Conservation (phyloP, 331 rosid genomes). For the Pyracantha coccinea region DNA sequence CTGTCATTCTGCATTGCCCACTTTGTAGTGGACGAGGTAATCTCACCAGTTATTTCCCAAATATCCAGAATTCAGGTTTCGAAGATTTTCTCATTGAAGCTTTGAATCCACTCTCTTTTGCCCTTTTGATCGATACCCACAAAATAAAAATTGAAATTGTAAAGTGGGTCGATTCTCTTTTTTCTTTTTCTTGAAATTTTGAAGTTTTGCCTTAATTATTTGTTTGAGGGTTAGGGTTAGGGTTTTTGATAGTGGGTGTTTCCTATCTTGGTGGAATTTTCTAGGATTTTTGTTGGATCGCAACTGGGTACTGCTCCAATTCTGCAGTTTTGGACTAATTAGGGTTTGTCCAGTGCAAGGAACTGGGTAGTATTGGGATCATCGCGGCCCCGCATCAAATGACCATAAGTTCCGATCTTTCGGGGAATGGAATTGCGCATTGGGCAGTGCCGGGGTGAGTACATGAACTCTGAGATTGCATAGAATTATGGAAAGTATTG, state of each 20-base stretch:
- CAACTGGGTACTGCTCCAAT: constrained; percentile 38
- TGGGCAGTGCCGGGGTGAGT: constrained; percentile 30
- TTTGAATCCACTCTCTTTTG: constrained; percentile 37
- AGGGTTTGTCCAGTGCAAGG: constrained; percentile 53
- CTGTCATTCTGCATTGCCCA: constrained; percentile 61
- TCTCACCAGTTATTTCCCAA: constrained; percentile 19
- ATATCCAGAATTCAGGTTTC: neutral
- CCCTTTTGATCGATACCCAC: constrained; percentile 47
- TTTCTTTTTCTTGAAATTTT: neutral
- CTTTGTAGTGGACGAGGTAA: constrained; percentile 69
- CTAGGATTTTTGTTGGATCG: constrained; percentile 83
- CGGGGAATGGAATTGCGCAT: constrained; percentile 25
- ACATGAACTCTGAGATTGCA: constrained; percentile 41
- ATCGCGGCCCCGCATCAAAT: constrained; percentile 19
- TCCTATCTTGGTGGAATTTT: constrained; percentile 31
- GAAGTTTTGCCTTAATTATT: neutral
- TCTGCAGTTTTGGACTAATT: constrained; percentile 29
- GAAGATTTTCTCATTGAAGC: constrained; percentile 20
- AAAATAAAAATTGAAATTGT: neutral
- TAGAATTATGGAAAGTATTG: constrained; percentile 33
- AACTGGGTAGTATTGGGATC: constrained; percentile 23
- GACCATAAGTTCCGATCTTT: constrained; percentile 49
- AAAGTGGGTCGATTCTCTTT: constrained; percentile 29
- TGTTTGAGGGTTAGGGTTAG: constrained; percentile 28
- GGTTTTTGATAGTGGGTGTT: constrained; percentile 41